Base-by-base conservation (phyloP, 164 flowering plant genomes). In the Vitis labrusca region DNA sequence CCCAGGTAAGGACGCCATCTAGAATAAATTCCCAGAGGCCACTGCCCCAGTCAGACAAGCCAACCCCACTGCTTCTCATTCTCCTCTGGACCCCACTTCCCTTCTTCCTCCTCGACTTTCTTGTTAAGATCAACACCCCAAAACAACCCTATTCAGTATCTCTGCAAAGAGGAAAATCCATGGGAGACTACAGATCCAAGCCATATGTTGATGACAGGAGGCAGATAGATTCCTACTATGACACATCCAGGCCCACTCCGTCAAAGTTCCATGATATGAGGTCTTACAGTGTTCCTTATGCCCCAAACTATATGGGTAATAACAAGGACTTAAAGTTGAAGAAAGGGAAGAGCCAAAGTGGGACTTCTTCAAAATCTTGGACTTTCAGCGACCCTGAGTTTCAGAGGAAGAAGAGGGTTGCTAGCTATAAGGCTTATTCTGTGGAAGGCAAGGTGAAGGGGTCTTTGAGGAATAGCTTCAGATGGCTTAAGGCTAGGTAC, bases 391-490 rank as follows among this genome's bases (percentile, higher is more conserved):
- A 85, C 73, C 89, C 87, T 53, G 89, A 85, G 74, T 77, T 85
- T 50, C 87, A 84, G 72, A 82, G 89, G 82, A 84, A 79, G 80
- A 84, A 79, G 74, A 82, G 89, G 77, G 85, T 85, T 48, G 86
- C 85, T 13, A 69, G 86, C 69, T 85, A 85, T 17, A 85, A 85
- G 68, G 83, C 73, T 70, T 85, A 85, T 68, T 68, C 76, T 59
- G 80, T 79, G 19, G 85, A 83, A 50, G 88, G 86, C 13, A 83
- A 79, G 55, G 71, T 81, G 65, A 85, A 82, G 50, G 88, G 86
- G 47, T 74, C 88, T 4, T 66, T 85, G 14, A 75, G 82, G 71
- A 81, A 70, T 72, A 83, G 86, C 76, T 77, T 81, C 74, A 73
- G 83, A 74, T 85, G 88, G 88, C 60, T 85, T 51, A 85, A 81